These are phyloP conservation scores for Straminergon stramineum DNA, from an alignment of 225 moss, liverwort and hornwort genomes.

Conservation along the genomic window DNA sequence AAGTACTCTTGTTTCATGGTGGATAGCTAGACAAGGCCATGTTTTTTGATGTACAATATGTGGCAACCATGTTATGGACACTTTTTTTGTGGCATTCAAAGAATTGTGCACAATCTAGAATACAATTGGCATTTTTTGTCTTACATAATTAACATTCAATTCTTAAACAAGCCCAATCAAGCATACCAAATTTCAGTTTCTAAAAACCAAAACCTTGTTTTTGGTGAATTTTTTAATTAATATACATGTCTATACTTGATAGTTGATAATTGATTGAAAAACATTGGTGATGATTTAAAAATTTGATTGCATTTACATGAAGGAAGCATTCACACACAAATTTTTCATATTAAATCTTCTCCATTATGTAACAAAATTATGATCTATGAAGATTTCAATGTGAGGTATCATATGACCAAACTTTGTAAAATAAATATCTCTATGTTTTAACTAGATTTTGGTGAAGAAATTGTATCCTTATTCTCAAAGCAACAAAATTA, in stretches of 20 bases:
- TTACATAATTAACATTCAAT: background rate
- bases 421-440: background rate
- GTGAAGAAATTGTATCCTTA: background rate
- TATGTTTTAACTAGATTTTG: background rate
- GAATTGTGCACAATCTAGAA: background rate
- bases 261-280: background rate
- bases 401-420: background rate
- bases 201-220: background rate
- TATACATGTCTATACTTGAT: background rate
- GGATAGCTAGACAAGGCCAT: background rate
- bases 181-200: background rate
- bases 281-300: background rate
- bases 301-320: background rate
- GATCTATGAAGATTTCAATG: background rate
- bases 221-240: background rate
- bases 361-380: background rate
- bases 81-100: background rate
- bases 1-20: no score
- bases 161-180: background rate
- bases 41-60: rapidly evolving
- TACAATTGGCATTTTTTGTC: background rate
- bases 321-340: background rate
- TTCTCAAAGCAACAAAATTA: no score
- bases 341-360: no score
- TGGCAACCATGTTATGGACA: background rate